A percentile compares a stretch with the other conserved stretches of the same genome.
phyloP scores from a whole-genome alignment of 2,329 filamentous ascomycete species.

The Tolypocladium paradoxum region DNA sequence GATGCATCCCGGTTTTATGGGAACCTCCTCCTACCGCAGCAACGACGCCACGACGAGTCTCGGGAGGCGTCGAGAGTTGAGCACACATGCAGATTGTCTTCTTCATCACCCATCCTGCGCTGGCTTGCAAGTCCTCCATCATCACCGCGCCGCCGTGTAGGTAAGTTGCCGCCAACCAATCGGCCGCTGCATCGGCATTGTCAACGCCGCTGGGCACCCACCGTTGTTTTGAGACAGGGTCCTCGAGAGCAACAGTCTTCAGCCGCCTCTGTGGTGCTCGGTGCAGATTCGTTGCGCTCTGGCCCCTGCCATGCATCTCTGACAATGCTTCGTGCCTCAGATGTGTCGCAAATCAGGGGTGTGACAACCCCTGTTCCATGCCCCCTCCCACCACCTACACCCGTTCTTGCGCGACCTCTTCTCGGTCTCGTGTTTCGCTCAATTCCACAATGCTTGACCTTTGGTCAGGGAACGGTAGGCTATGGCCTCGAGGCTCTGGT shows the following conservation, averaged over 20 bases:
- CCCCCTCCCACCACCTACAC: conserved; percentile 4
- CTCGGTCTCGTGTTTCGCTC: background rate
- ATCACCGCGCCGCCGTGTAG: no score
- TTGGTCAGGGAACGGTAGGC: background rate
- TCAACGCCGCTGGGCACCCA: background rate
- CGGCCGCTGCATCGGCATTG: background rate
- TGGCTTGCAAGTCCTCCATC: background rate
- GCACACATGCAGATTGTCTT: background rate
- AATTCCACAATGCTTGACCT: background rate
- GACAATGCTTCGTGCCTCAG: conserved; percentile 27
- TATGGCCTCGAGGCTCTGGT: background rate
- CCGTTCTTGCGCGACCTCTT: conserved; percentile 8
- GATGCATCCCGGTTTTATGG: background rate
- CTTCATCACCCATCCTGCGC: background rate
- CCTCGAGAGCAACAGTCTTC: background rate
- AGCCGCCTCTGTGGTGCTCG: background rate
- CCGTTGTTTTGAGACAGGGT: background rate
- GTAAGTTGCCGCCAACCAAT: background rate
- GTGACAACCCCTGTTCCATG: conserved; percentile 12
- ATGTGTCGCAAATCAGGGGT: conserved; percentile 35
- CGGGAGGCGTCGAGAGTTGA: background rate
- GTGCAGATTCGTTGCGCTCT: background rate
- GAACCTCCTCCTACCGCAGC: background rate
- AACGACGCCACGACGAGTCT: background rate
- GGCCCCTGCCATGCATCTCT: conserved; percentile 3